Base-by-base conservation (phyloP, 2,329 filamentous ascomycete genomes). In the Curvularia sp. region DNA sequence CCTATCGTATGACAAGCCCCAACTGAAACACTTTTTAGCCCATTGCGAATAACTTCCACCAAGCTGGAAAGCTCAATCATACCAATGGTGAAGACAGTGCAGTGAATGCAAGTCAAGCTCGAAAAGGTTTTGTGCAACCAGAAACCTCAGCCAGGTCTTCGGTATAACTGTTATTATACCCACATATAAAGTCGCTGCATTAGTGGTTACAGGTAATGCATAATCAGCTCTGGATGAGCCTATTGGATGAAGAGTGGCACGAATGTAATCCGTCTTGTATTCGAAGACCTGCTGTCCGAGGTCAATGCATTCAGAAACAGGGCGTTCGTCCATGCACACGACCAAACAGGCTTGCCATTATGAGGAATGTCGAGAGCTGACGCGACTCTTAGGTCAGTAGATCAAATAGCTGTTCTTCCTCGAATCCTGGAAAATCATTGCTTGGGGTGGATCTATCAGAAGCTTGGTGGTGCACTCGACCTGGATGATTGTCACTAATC, bases 341-440 rank as follows among this genome's bases (percentile, higher is more conserved):
- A 34, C 25, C 43, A 27, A 34, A 32, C 27, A 13, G 36, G 25
- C 28, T 47, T 41, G 10, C 12, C 15, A 3, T 43, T 23, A 12
- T 10, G 13, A 12, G 4, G 18, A n/a, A n/a, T 30, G 7, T 34
- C 42, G 18, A 39, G 21, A 18, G 6, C 15, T n/a, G 25, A 27
- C 6, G 30, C 23, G 7, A 19, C 27, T 8, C 19, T 5, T 43
- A 13, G 2, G 42, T 7, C 10, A 23, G 18, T 25, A 36, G 21
- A 18, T 46, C 51, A 39, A 55, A 49, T 5, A 58, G 36, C n/a
- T 49, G 9, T 21, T 55, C 51, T 28, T 61, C 59, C 12, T 51
- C 55, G 18, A 23, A 19, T n/a, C 43, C 19, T n/a, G 36, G 5
- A 43, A 30, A 3, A 39, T 13, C 19, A 3, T 21, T 19, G 3